Base-by-base conservation (phyloP, 768 basidiomycete species). In the Sarcodon sp. region DNA sequence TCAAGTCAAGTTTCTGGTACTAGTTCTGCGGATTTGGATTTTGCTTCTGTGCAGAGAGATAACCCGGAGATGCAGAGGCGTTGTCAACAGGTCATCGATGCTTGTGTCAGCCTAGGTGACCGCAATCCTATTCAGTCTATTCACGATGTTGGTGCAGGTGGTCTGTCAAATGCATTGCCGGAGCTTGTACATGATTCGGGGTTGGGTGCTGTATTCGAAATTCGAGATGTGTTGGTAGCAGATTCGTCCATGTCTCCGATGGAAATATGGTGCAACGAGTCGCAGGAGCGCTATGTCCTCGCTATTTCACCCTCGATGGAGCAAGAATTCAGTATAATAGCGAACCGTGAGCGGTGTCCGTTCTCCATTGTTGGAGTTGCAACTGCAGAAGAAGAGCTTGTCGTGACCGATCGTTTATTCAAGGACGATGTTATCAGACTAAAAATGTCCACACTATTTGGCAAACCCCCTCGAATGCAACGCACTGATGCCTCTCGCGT, bases 221-320 rank as follows among this genome's bases (percentile, higher is more conserved):
- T 99, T 55, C 72, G 94, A 16, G 87, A 97, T 56, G 82, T 99
- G 6, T 73, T 89, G 21, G 80, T 96, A 36, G 94, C 90, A 31
- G 96, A 98, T 61, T 72, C 76, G 18, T 84, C 86, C 35, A 89
- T 99, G 88, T 92, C 89, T 4, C 96, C 96, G 0, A 97, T 99
- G 94, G 94, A 98, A 67, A 97, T 98, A 45, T 99, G 96, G 96
- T 98, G 96, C 61, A 99, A 99, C 65, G 96, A 99, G 66, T 86
- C 83, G 54, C 96, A 98, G 68, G 96, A 98, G 59, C 82, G 96
- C 35, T 99, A 98, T 61, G 96, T 98, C 31, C 74, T 98, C 32
- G 96, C 96, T 7, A 75, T 99, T 51, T 76, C 78, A 0, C 76
- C 79, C 2, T 72, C 75, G 13, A 76, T 74, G 49, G 68, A 80